Evolutionary conservation across 805 yeast genomes (phyloP).

Genomic region (Candida nemodendra): DNA sequence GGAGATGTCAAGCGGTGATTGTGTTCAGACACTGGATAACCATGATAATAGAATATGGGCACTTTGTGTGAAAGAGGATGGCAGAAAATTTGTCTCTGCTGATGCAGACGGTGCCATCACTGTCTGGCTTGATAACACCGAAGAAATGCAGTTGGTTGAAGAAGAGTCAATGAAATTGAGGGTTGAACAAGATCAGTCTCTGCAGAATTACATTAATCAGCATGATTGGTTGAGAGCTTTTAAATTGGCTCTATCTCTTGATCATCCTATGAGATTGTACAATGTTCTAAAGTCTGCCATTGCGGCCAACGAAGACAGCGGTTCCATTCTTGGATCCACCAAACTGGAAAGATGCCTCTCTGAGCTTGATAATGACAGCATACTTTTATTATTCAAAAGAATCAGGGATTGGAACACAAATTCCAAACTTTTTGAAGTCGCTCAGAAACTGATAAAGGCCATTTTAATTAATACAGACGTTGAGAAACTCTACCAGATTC

Average conservation of each 20-base stretch:
- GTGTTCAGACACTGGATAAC: slow-evolving; percentile 78
- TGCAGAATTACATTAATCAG: slow-evolving; percentile 67
- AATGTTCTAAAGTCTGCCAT: slow-evolving; percentile 68
- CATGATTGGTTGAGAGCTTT: slow-evolving; percentile 90
- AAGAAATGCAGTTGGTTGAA: slow-evolving; percentile 57
- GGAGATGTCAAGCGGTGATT: slow-evolving; percentile 77
- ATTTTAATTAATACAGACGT: slow-evolving; percentile 56
- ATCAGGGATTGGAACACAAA: slow-evolving; percentile 95
- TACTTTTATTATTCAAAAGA: slow-evolving; percentile 63
- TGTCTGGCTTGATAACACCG: slow-evolving; percentile 86
- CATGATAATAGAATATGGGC: slow-evolving; percentile 97
- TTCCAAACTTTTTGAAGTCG: slow-evolving; percentile 71
- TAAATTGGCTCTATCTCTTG: slow-evolving; percentile 75
- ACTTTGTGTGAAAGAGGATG: slow-evolving; percentile 61
- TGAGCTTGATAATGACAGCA: slow-evolving; percentile 55
- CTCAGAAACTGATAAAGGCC: slow-evolving; percentile 74
- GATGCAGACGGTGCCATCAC: slow-evolving; percentile 94
- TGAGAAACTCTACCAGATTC: slow-evolving; percentile 57
- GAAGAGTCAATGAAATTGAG: slow-evolving; percentile 52
- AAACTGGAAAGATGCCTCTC: slow-evolving; percentile 65
- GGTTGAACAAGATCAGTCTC: slow-evolving; percentile 86
- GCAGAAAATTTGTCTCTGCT: slow-evolving; percentile 72
- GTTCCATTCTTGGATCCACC: slow-evolving; percentile 51
- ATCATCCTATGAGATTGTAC: slow-evolving; percentile 87
- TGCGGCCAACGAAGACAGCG: slow-evolving; percentile 46